These are phyloP conservation scores for Cytospora piceae DNA, from an alignment of 2,329 filamentous ascomycete species.

Conservation along the genomic window DNA sequence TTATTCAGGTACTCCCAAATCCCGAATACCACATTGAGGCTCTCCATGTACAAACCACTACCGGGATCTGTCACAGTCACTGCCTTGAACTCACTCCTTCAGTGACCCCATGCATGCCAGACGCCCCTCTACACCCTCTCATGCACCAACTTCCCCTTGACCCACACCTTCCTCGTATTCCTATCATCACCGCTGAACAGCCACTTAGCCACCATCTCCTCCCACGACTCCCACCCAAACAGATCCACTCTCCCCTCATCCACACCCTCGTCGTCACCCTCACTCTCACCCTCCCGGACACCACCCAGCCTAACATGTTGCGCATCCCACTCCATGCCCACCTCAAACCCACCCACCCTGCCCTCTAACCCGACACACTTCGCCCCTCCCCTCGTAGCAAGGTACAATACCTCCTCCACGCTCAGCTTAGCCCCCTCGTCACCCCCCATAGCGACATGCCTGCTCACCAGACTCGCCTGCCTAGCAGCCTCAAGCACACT, in stretches of 20 bases:
- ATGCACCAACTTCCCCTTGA: slow-evolving; percentile 82
- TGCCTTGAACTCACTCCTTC: background rate
- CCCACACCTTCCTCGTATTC: slow-evolving; percentile 89
- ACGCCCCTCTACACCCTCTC: slow-evolving; percentile 40
- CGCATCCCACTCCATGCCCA: slow-evolving; percentile 89
- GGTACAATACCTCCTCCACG: slow-evolving; percentile 84
- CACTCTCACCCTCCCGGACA: slow-evolving; percentile 47
- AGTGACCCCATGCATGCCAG: background rate
- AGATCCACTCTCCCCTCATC: slow-evolving; percentile 74
- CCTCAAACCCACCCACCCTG: slow-evolving; percentile 78
- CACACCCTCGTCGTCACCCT: slow-evolving; percentile 38
- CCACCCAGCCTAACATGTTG: slow-evolving; percentile 72
- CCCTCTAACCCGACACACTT: slow-evolving; percentile 74
- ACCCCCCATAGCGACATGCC: slow-evolving; percentile 66
- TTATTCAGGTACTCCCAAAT: background rate
- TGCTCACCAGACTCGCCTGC: slow-evolving; percentile 77
- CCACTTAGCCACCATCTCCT: slow-evolving; percentile 90
- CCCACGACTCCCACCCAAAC: slow-evolving; percentile 91
- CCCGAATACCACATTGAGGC: background rate
- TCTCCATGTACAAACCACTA: background rate
- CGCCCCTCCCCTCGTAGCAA: slow-evolving; percentile 88
- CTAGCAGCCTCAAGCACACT: slow-evolving; percentile 82
- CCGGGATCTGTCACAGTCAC: background rate
- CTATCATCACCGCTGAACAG: slow-evolving; percentile 90
- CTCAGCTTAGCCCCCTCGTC: slow-evolving; percentile 66